These are phyloP conservation scores for Dalbergia cultrata DNA, from an alignment of 306 rosid species.

Conservation along the genomic window DNA sequence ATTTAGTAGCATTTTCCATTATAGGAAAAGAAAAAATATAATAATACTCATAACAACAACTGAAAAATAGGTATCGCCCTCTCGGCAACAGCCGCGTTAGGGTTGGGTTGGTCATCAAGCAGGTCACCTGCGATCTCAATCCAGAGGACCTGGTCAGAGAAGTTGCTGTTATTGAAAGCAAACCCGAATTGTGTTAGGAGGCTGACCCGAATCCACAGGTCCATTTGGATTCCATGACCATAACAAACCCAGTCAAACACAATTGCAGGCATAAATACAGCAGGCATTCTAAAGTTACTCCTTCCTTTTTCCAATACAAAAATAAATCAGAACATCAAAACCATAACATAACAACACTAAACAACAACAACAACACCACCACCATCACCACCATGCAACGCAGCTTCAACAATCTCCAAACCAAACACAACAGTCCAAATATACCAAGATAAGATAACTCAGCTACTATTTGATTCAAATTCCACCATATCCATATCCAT, in stretches of 20 bases:
- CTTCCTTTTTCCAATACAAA: too few relatives aligned
- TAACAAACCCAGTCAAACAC: background rate
- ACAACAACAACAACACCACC: background rate
- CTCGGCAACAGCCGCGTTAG: constrained; percentile 72
- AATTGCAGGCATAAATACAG: too few relatives aligned
- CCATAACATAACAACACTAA: background rate
- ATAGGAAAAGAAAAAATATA: background rate
- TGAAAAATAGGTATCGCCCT: constrained; percentile 62
- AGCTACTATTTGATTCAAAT: background rate
- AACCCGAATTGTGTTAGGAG: constrained; percentile 84
- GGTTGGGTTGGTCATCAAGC: constrained; percentile 59
- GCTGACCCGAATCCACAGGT: constrained; percentile 53
- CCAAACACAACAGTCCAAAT: background rate
- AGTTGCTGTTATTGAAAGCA: constrained; percentile 94
- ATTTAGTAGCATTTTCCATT: constrained; percentile 7
- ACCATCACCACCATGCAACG: background rate
- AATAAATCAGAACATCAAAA: background rate
- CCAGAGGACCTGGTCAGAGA: constrained; percentile 88
- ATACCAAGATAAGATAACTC: background rate
- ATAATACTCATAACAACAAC: background rate
- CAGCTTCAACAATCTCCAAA: background rate
- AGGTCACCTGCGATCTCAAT: constrained; percentile 81
- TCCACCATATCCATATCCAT: background rate
- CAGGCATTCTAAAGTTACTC: too few relatives aligned
- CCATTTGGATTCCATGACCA: constrained; percentile 74